Base-by-base conservation (phyloP, 2,329 filamentous ascomycete genomes). In the Escovopsis sp. region DNA sequence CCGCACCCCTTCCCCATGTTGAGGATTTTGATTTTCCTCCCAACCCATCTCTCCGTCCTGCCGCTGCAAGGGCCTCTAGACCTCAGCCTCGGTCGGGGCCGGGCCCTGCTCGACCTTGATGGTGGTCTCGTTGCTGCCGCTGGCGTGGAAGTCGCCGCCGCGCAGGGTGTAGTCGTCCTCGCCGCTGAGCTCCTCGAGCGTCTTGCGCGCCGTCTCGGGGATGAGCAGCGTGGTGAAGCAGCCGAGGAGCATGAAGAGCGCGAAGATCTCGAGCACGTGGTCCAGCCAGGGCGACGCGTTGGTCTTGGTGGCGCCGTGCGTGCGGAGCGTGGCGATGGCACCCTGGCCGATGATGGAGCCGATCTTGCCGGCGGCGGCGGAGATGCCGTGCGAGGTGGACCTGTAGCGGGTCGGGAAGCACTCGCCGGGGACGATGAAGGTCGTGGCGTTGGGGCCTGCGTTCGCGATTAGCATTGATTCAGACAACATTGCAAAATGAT, bases 231-330 rank as follows among this genome's bases (percentile, higher is more conserved):
- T 80, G 9, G 80, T 82, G 56, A 81, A 69, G 61, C 75, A 66
- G 44, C 83, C 83, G 45, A 75, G 66, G 32, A 86, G 69, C 82
- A 86, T 87, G 69, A 88, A 86, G 26, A 84, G 67, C 6, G 81
- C 80, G 55, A 71, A 73, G 52, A 86, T 85, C 67, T 85, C 67
- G 55, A 87, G 75, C 35, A 86, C 81, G 59, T 86, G 82, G 63
- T 85, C 70, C 59, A 87, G 71, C 82, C 82, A 87, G 2, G 80
- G 82, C 12, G 58, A 53, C 0, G 54, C 49, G 47, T 65, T 63
- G 2, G 42, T 49, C 7, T 49, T 44, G 32, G 63, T 63, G 12
- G 62, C 67, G n/a, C 66, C 65, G 12, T 56, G 56, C 10, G 66
- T 68, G 39, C 70, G 64, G 12, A 77, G 66, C 11, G 67, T 70